These are phyloP conservation scores for Macrolepiota fuliginosa DNA, from an alignment of 768 basidiomycete species.

Conservation along the genomic window DNA sequence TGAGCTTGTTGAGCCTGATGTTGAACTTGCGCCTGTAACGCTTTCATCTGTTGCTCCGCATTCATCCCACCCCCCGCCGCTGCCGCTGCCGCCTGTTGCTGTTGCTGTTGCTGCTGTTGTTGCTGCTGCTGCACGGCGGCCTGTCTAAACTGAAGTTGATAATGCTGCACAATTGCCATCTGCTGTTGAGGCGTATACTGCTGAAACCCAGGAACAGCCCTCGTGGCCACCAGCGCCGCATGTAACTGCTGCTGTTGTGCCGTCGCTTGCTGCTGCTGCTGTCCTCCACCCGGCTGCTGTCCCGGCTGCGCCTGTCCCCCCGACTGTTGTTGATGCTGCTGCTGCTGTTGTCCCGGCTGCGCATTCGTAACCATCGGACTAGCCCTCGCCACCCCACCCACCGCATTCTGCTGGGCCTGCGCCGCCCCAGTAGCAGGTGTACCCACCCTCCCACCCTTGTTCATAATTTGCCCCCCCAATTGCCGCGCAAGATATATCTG, in stretches of 20 bases:
- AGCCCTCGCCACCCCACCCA: not conserved
- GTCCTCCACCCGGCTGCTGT: slow-evolving; percentile 9
- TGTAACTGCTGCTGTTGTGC: slow-evolving; percentile 5
- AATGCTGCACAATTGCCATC: not conserved
- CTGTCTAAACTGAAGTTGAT: not conserved
- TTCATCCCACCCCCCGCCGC: not conserved
- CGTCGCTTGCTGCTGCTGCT: slow-evolving; percentile 14
- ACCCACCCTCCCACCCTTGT: not conserved
- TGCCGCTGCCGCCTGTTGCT: not conserved
- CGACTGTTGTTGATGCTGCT: no score
- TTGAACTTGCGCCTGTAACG: not conserved
- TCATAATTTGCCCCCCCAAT: no score
- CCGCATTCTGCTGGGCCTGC: not conserved
- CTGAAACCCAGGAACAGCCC: not conserved
- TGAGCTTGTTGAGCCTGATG: not conserved
- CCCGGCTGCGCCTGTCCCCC: no score
- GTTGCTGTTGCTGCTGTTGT: no score
- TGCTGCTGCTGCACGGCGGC: not conserved
- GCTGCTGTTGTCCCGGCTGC: slow-evolving; percentile 13
- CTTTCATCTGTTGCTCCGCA: slow-evolving; percentile 6
- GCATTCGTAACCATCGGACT: not conserved
- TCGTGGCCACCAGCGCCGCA: not conserved
- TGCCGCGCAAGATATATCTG: no score
- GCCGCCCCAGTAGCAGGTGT: not conserved
- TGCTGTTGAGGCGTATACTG: not conserved